Evolutionary conservation across 2,329 filamentous ascomycete species (phyloP).

Genomic region (Lecanoromycetidae sp.): DNA sequence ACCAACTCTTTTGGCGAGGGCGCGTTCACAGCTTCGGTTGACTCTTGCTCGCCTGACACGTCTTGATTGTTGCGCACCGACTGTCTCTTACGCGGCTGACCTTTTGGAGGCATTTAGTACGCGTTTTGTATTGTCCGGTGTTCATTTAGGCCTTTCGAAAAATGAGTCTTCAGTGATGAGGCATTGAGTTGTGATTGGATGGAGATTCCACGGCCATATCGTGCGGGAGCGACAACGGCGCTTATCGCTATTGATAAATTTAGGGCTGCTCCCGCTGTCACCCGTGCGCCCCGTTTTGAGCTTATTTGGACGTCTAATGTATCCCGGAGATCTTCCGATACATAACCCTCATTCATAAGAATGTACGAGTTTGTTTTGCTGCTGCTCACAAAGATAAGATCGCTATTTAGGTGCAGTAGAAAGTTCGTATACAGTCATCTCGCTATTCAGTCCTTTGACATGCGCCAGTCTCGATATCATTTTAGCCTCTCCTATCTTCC

Average conservation of each 20-base stretch:
- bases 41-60: background rate
- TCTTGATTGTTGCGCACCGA: background rate
- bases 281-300: background rate
- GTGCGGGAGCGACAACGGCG: background rate
- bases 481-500: background rate
- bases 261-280: background rate
- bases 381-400: background rate
- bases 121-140: background rate
- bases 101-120: constrained; percentile 17
- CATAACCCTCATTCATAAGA: too few species aligned
- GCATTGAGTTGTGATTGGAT: background rate
- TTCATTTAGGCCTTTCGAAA: too few species aligned
- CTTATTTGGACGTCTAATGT: constrained; percentile 12
- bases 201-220: background rate
- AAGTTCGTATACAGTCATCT: constrained; percentile 9
- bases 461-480: background rate
- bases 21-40: background rate
- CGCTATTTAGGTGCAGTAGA: background rate
- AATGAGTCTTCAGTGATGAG: too few species aligned
- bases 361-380: background rate
- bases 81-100: constrained; percentile 5
- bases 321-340: too few species aligned
- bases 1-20: constrained; percentile 5
- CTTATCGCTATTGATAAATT: background rate
- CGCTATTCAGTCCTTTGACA: background rate